A percentile compares a stretch with the other conserved stretches of the same genome.
phyloP scores from a whole-genome alignment of 148 eudicot species.

The Arbutus unedo region DNA sequence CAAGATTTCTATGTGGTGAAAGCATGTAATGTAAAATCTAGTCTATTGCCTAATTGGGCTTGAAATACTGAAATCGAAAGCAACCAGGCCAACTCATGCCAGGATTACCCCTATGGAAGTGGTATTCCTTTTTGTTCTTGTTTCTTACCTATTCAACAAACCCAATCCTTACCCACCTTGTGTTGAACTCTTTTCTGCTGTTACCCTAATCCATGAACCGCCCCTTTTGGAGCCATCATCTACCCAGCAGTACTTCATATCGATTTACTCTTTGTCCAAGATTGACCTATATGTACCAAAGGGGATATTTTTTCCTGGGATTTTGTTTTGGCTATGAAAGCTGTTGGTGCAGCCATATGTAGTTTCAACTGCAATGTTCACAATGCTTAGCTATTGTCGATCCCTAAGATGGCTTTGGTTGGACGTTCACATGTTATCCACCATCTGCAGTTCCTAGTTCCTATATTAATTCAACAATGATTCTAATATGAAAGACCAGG shows the following conservation, averaged over 20 bases:
- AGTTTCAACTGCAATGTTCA: constrained; percentile 1
- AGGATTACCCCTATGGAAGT: not conserved
- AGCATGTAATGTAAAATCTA: not conserved
- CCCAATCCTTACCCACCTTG: not conserved
- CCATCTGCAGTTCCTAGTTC: constrained; percentile 15
- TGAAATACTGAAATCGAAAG: constrained; percentile 12
- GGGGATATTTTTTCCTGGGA: not conserved
- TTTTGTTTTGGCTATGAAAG: not conserved
- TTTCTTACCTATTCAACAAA: not conserved
- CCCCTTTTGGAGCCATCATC: not conserved
- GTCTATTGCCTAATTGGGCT: not conserved
- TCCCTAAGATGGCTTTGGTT: constrained; percentile 1
- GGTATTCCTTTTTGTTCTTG: not conserved
- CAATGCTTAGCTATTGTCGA: not conserved
- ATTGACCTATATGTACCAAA: not conserved
- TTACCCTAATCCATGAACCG: not conserved
- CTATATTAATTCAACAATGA: not conserved
- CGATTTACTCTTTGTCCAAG: not conserved
- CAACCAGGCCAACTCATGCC: not conserved
- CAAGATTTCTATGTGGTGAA: not conserved
- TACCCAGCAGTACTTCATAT: not conserved
- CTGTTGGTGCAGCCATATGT: not conserved
- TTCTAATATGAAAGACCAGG: constrained; percentile 5
- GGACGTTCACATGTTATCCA: constrained; percentile 1
- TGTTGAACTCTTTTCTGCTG: not conserved